Base-by-base conservation (phyloP, 78 protist genomes). In the Chrysochromulina parva region DNA sequence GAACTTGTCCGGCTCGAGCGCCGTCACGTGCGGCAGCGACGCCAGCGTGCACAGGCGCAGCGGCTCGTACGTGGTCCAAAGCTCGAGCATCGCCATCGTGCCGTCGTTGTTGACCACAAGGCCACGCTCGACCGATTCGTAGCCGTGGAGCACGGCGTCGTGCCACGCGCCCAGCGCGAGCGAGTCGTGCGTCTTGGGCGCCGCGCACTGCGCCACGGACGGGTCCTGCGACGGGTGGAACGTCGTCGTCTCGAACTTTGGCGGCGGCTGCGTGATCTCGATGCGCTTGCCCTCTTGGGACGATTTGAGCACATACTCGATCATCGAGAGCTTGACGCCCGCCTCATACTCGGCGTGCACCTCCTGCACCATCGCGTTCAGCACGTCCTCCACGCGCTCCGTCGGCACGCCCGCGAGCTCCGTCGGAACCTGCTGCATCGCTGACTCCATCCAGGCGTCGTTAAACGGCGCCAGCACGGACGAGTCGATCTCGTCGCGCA, bases 301-400 rank as follows among this genome's bases (percentile, higher is more conserved):
- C 4, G 19, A 5, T 50, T n/a, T 38, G 59, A 86, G 90, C 22
- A 86, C 65, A 22, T 86, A 86, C n/a, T 86, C 74, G 16, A 67
- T 17, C 26, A 65, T 86, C 54, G 69, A 5, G 60, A 2, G 5
- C 90, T 65, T 59, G n/a, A 86, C 90, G 24, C 54, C 67, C 14
- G 3, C 28, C 22, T 26, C 1, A 19, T 86, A 86, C 60, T 19
- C 50, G 62, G 14, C 52, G 48, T 47, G 66, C 62, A 86, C 69
- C 78, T 86, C 90, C 10, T 14, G 47, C 9, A 60, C 67, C 90
- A 86, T 65, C 47, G 19, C 58, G 50, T n/a, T 80, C 54, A 86
- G 48, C 90, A 86, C 22, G 38, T 48, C 90, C 50, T 86, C 90
- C 28, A 62, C 81, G 53, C 3, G 47, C 62, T 38, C 24, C 80